Conservation (phyloP, 768 basidiomycete species). For the Termitomyces sp. region DNA sequence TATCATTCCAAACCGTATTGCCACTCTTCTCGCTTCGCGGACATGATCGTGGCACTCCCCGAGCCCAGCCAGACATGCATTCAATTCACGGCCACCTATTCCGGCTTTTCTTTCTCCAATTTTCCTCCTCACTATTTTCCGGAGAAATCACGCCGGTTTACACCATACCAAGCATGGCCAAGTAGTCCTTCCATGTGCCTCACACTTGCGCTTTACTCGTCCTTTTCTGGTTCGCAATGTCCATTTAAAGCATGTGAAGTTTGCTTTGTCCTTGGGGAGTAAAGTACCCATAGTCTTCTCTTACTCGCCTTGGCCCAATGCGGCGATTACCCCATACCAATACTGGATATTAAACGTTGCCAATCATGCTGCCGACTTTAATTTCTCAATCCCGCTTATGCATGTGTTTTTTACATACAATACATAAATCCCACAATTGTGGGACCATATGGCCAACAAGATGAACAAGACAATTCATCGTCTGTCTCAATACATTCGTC, state of each 20-base stretch:
- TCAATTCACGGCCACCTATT: constrained; percentile 10
- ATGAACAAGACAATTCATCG: constrained; percentile 4
- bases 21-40: constrained; percentile 18
- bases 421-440: constrained; percentile 1
- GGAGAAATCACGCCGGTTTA: constrained; percentile 12
- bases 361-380: not conserved
- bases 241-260: constrained; percentile 9
- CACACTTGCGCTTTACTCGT: not conserved
- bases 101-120: constrained; percentile 11
- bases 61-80: constrained; percentile 1
- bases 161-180: constrained; percentile 6
- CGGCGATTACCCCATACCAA: not conserved
- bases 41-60: constrained; percentile 32
- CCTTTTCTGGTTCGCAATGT: not conserved
- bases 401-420: not conserved
- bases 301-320: not conserved
- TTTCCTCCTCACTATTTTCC: not conserved
- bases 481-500: not conserved
- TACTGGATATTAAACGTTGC: not conserved
- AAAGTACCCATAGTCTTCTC: constrained; percentile 3
- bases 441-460: constrained; percentile 8
- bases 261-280: constrained; percentile 4
- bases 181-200: not conserved
- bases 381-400: not conserved
- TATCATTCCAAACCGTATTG: constrained; percentile 13